Conservation (phyloP, 169 alveolate species). For the Cryptosporidium sp. region DNA sequence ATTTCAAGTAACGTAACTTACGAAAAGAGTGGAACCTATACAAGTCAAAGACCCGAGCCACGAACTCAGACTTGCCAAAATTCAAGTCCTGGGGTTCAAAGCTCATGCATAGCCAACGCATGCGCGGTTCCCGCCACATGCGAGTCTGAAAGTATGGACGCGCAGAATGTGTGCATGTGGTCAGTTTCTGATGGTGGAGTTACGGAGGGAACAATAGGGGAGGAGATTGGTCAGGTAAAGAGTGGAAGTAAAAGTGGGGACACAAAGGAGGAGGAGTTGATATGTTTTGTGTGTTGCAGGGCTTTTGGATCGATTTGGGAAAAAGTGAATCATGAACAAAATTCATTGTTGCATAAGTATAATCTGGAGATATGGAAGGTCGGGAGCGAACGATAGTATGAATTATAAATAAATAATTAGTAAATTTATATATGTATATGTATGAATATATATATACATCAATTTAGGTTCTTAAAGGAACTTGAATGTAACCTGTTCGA, state of each 20-base stretch:
- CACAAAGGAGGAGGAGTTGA: conserved; percentile 1
- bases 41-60: not conserved
- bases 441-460: not conserved
- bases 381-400: not conserved
- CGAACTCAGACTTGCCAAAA: not conserved
- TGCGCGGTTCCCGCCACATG: not conserved
- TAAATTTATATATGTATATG: not conserved
- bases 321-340: conserved; percentile 58
- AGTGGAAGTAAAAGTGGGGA: not conserved
- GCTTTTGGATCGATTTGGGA: conserved; percentile 29
- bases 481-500: conserved; percentile 12
- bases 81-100: not conserved
- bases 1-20: not conserved
- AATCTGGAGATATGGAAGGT: conserved; percentile 34
- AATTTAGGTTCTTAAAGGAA: not conserved
- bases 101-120: not conserved
- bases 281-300: conserved; percentile 72
- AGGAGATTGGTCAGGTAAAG: not conserved
- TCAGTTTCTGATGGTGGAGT: conserved; percentile 17
- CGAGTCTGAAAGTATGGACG: not conserved
- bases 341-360: conserved; percentile 31
- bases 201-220: not conserved
- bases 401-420: not conserved
- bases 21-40: not conserved
- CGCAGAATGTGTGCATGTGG: not conserved